Conservation (phyloP, 345 rosid species). For the Dipteronia dyeriana region DNA sequence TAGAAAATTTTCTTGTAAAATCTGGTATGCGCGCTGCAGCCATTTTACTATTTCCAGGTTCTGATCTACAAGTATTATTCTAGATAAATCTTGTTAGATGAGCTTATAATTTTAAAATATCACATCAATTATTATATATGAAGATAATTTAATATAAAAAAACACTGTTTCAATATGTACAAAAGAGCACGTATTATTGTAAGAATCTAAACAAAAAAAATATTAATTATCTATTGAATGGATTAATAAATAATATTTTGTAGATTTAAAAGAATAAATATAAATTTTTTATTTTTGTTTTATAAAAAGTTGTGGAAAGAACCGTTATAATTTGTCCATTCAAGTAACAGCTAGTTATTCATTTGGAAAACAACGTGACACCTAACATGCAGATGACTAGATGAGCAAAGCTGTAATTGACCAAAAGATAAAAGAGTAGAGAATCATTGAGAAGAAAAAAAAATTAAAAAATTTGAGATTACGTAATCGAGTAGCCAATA, state of each 20-base stretch:
- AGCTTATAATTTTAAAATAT: background rate
- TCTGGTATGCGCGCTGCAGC: no score
- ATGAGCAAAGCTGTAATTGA: background rate
- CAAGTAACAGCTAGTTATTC: background rate
- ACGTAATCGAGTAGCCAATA: background rate
- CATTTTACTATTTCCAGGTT: background rate
- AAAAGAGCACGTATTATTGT: no score
- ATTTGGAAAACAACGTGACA: conserved; percentile 10
- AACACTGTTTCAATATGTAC: no score
- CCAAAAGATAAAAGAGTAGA: background rate
- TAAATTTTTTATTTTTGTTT: no score
- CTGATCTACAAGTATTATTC: background rate
- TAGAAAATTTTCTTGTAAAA: no score
- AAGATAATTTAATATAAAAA: no score
- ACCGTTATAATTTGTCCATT: background rate
- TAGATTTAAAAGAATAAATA: no score
- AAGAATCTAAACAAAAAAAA: no score
- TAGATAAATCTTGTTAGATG: background rate
- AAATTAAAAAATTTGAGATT: background rate
- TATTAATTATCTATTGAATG: no score
- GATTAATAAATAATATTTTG: no score
- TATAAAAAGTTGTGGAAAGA: background rate
- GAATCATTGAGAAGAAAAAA: background rate
- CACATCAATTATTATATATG: no score
- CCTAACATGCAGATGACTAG: background rate